Evolutionary conservation across 2,329 filamentous ascomycete species (phyloP).

Genomic region (Pseudopithomyces maydicus): DNA sequence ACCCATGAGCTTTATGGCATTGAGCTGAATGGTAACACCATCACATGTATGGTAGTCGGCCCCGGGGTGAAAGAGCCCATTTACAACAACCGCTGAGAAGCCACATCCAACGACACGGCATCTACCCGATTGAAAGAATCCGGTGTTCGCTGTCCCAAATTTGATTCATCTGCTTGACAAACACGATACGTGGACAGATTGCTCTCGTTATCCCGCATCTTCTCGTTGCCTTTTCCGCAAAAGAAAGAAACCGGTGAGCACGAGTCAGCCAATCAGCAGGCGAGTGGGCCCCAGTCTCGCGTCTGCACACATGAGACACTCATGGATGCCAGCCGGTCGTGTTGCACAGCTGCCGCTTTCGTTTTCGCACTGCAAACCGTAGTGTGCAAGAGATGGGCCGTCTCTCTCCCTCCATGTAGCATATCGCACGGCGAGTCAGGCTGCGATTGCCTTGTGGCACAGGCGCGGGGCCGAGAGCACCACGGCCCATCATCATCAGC

Average conservation of each 20-base stretch:
- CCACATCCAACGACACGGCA: background rate
- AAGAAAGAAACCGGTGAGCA: background rate
- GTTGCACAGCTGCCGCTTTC: background rate
- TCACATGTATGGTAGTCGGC: too few relatives aligned
- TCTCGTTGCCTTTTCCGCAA: background rate
- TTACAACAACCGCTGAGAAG: too few relatives aligned
- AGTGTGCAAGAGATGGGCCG: background rate
- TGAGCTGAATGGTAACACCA: too few relatives aligned
- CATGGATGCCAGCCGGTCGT: background rate
- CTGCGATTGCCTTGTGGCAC: background rate
- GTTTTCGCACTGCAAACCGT: background rate
- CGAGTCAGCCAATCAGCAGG: background rate
- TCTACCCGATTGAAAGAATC: background rate
- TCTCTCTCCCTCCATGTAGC: background rate
- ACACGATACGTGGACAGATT: background rate
- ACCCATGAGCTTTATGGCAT: too few relatives aligned
- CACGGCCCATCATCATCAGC: background rate
- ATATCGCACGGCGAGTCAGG: slow-evolving; percentile 1
- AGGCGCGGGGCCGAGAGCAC: background rate
- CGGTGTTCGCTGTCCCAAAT: background rate
- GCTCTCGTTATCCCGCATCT: background rate
- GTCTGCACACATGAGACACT: background rate
- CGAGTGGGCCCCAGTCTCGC: background rate
- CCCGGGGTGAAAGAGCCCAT: too few relatives aligned
- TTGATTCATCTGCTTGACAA: background rate